Evolutionary conservation across 192 early-diverging fungal species (phyloP), one percentile per base, ranked within the genome.

Genomic region (Coemansia sp.): DNA sequence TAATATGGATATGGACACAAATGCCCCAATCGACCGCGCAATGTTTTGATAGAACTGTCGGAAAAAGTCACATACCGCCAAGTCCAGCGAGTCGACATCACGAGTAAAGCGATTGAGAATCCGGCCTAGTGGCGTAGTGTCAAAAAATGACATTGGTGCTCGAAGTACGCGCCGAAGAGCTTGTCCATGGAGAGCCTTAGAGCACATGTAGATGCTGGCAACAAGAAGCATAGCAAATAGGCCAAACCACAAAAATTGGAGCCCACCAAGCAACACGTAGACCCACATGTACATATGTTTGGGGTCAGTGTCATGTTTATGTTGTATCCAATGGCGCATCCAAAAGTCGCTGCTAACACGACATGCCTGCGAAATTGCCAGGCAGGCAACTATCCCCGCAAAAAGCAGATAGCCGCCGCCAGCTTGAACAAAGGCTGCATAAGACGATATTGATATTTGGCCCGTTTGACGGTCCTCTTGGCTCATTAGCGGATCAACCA

Each of bases 401-500:
- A 83, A 53, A 5, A 76, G 13, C 9, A 49, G 10, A 47, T 15
- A 64, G 0, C 81, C 81, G 27, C 81, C 81, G 3, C 76, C 64
- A 8, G 81, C 73, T 6, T 33, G 64, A 16, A 83, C 94, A 92
- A 62, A 86, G 49, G 69, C 82, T 70, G 84, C 88, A 90, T 55
- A 95, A 85, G 65, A 70, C 36, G 15, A 65, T 70, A 70, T 81
- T 61, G 63, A 94, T 90, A 62, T 86, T 79, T 33, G 76, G 39
- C 95, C 95, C 1, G 89, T 90, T 4, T 81, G 77, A 12, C 92
- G 89, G 72, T 97, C 95, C 71, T 97, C 95, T 29, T 88, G 87
- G 55, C 88, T 83, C 91, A 95, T 97, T 13, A 95, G 80, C 31
- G 31, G 41, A 33, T 82, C 81, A 9, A 76, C 81, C 1, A 61